These are phyloP conservation scores for Candida orba DNA, from an alignment of 805 yeast genomes.

Conservation along the genomic window DNA sequence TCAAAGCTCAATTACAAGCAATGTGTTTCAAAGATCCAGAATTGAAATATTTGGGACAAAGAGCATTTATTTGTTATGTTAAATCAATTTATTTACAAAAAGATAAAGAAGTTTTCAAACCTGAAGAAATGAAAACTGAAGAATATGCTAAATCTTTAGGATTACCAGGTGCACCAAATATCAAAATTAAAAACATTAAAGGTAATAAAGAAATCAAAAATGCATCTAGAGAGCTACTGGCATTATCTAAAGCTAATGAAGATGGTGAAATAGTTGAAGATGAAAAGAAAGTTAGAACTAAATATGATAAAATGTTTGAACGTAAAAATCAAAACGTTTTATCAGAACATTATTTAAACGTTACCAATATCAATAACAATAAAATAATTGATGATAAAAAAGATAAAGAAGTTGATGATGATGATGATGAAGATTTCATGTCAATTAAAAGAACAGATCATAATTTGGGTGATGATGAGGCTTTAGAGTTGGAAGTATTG, in stretches of 20 bases:
- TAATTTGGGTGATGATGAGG: conserved; percentile 52
- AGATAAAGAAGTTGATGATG: conserved; percentile 34
- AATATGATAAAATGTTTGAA: conserved; percentile 92
- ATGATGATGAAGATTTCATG: conserved; percentile 65
- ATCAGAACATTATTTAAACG: conserved; percentile 77
- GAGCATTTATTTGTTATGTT: conserved; percentile 89
- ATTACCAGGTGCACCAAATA: conserved; percentile 92
- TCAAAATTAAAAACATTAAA: conserved; percentile 56
- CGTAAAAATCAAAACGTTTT: conserved; percentile 88
- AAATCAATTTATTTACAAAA: conserved; percentile 79
- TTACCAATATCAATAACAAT: conserved; percentile 43
- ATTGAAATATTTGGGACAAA: conserved; percentile 88
- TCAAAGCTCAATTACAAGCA: conserved; percentile 79
- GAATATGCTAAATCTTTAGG: conserved; percentile 85
- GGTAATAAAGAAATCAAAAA: conserved; percentile 70
- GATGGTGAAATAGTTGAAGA: conserved; percentile 49
- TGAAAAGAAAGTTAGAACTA: conserved; percentile 58
- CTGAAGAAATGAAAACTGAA: conserved; percentile 72
- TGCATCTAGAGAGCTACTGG: conserved; percentile 61
- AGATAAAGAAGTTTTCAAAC: conserved; percentile 78
- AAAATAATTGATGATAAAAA: conserved; percentile 25
- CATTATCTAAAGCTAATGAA: conserved; percentile 48
- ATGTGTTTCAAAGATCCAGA: conserved; percentile 88
- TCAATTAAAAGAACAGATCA: conserved; percentile 75
- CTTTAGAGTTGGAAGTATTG: conserved; percentile 54